Conservation (phyloP, 352 stramenopile genomes). For the Thraustochytrium sp. region DNA sequence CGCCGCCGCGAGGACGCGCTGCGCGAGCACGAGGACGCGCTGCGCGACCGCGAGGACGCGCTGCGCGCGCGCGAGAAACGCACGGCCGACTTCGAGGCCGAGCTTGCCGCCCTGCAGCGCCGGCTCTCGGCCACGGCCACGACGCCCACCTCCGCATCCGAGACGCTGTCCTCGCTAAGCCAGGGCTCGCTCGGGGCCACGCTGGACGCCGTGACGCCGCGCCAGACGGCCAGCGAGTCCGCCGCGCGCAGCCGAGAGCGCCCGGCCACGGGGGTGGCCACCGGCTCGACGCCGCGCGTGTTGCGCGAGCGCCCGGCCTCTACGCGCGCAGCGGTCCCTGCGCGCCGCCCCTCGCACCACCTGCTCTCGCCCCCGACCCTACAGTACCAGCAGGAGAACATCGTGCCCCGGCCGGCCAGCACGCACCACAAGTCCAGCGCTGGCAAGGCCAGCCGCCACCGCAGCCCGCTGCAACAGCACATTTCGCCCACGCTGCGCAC, state of each 20-base stretch:
- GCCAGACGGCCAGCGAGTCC: too few relatives aligned
- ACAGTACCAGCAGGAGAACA: background rate
- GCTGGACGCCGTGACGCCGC: too few relatives aligned
- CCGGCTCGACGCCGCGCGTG: too few relatives aligned
- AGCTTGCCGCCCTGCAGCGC: background rate
- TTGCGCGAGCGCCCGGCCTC: too few relatives aligned
- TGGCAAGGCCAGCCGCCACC: too few relatives aligned
- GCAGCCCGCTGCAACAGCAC: background rate
- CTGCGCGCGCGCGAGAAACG: background rate
- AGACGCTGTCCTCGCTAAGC: background rate
- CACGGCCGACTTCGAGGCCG: background rate
- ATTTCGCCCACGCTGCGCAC: background rate
- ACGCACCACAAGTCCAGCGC: too few relatives aligned
- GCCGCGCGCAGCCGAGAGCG: too few relatives aligned
- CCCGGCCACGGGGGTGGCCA: too few relatives aligned
- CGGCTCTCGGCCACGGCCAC: background rate
- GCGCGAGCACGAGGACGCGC: constrained; percentile 12
- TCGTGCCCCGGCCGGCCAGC: background rate
- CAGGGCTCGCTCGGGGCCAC: background rate
- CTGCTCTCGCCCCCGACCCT: background rate
- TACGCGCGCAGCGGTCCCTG: too few relatives aligned
- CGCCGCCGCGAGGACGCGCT: constrained; percentile 4
- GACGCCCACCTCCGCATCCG: background rate
- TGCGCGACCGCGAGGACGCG: background rate
- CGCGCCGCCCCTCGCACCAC: too few relatives aligned